Percentiles rank a stretch among this genome's conserved stretches.
Evolutionary conservation across 768 basidiomycete species (phyloP).

Genomic region (Auricularia auricula-judae): DNA sequence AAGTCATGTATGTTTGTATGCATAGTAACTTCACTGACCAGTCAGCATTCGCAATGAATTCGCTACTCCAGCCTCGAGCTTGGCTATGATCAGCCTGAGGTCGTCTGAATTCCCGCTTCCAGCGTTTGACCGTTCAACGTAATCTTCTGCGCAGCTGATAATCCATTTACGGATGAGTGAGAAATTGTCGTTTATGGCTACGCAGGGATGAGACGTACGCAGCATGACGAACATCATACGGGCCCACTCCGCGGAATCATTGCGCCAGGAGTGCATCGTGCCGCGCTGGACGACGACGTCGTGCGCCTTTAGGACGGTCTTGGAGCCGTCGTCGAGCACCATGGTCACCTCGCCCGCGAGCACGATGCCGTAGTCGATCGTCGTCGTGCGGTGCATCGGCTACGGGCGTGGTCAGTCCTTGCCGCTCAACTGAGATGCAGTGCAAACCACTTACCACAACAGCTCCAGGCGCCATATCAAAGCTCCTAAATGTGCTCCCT

Average conservation of each 20-base stretch:
- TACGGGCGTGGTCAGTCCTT: background rate
- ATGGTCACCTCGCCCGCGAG: conserved; percentile 13
- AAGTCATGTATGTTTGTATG: too few relatives aligned
- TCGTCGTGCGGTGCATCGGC: conserved; percentile 14
- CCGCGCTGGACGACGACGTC: conserved; percentile 17
- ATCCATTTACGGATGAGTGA: background rate
- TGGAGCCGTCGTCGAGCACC: conserved; percentile 14
- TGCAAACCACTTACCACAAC: conserved; percentile 3
- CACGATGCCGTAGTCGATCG: conserved; percentile 17
- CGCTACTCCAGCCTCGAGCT: too few relatives aligned
- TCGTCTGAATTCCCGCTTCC: background rate
- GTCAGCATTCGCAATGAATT: too few relatives aligned
- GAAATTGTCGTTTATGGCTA: background rate
- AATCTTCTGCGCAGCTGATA: background rate
- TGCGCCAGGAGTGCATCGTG: conserved; percentile 16
- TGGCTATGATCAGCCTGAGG: too few relatives aligned
- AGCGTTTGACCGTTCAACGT: background rate
- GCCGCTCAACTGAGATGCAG: too few relatives aligned
- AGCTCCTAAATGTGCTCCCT: conserved; percentile 10
- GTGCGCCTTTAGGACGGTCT: conserved; percentile 12
- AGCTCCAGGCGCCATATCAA: conserved; percentile 11
- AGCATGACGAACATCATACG: conserved; percentile 16
- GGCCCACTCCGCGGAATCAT: conserved; percentile 17
- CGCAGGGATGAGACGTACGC: conserved; percentile 7
- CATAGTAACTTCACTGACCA: too few relatives aligned